These are phyloP conservation scores for Lycium barbarum DNA, from an alignment of 257 asterid species.

Conservation along the genomic window DNA sequence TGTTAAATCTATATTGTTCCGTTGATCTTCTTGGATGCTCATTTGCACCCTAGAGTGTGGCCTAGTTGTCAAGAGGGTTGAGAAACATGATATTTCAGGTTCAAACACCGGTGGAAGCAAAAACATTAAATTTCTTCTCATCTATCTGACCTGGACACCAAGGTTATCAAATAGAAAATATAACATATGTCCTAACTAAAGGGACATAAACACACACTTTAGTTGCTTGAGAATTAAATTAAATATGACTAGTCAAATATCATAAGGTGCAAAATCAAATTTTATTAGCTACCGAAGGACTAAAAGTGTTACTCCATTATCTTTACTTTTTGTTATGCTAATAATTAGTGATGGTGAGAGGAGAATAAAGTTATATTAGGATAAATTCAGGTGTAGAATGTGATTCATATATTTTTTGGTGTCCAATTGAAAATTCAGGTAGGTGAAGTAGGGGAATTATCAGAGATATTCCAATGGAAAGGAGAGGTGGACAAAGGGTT, in stretches of 20 bases:
- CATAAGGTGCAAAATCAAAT: too few relatives aligned
- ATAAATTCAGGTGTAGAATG: neutral
- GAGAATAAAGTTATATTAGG: neutral
- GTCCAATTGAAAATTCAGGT: conserved; percentile 39
- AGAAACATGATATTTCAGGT: neutral
- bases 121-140: neutral
- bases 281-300: neutral
- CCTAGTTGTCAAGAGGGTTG: neutral
- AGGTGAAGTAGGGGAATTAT: conserved; percentile 67
- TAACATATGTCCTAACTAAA: too few relatives aligned
- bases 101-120: neutral
- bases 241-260: too few relatives aligned
- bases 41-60: rapidly evolving
- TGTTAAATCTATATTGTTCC: neutral
- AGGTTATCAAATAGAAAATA: too few relatives aligned
- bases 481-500: conserved; percentile 71
- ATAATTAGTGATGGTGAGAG: neutral
- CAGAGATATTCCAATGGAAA: conserved; percentile 72
- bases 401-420: neutral
- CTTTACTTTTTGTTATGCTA: neutral
- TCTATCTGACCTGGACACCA: neutral
- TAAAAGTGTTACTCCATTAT: neutral
- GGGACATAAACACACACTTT: too few relatives aligned
- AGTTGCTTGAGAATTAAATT: too few relatives aligned
- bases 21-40: too few relatives aligned